phyloP scores from a whole-genome alignment of 129 eudicot species.

The Tagetes erecta region DNA sequence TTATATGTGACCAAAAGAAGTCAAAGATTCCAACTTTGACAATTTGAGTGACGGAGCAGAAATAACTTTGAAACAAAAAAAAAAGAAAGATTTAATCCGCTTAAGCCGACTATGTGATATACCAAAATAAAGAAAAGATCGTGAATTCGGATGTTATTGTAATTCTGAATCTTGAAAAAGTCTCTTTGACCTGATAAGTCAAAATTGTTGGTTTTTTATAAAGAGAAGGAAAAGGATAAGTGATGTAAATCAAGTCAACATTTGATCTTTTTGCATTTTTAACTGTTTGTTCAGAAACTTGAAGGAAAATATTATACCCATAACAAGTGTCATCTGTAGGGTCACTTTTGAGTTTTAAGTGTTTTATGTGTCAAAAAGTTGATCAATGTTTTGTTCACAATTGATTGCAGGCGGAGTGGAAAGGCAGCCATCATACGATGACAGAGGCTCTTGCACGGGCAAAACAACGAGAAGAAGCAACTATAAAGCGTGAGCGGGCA shows the following conservation, averaged over 20 bases:
- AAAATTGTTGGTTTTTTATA: background rate
- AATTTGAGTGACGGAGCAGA: background rate
- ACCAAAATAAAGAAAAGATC: background rate
- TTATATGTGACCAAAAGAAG: background rate
- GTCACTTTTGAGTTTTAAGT: background rate
- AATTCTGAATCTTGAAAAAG: background rate
- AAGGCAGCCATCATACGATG: conserved; percentile 69
- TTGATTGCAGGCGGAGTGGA: conserved; percentile 78
- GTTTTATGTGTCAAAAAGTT: background rate
- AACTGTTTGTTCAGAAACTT: background rate
- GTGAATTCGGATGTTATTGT: background rate
- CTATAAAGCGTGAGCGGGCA: conserved; percentile 86
- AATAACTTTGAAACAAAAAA: background rate
- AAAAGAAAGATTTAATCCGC: background rate
- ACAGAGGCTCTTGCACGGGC: conserved; percentile 68
- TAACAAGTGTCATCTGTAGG: background rate
- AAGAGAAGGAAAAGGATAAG: too few species aligned
- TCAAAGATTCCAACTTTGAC: background rate
- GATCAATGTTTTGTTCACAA: conserved; percentile 19
- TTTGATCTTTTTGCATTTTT: conserved; percentile 11
- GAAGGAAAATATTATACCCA: background rate
- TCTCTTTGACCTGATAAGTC: conserved; percentile 2
- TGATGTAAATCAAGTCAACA: background rate
- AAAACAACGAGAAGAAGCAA: conserved; percentile 91
- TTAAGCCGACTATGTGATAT: background rate